Percentiles rank a stretch among this genome's conserved stretches.
Conservation (phyloP, 805 yeast genomes). For the Kuraishia hungarica region DNA sequence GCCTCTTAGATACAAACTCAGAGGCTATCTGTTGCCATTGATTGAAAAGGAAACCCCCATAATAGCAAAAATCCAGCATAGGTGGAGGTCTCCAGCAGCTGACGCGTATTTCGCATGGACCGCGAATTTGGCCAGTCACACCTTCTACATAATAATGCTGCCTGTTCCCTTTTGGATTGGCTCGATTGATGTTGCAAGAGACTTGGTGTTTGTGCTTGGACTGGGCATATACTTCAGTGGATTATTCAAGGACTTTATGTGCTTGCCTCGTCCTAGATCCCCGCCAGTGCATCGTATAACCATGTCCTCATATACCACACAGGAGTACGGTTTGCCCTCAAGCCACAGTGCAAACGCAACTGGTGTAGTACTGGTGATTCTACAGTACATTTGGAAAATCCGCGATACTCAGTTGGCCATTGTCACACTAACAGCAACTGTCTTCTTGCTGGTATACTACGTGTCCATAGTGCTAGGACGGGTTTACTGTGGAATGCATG, state of each 20-base stretch:
- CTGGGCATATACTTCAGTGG: conserved; percentile 72
- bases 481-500: conserved; percentile 96
- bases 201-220: conserved; percentile 50
- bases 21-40: conserved; percentile 45
- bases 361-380: conserved; percentile 54
- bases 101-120: conserved; percentile 81
- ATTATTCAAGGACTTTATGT: conserved; percentile 69
- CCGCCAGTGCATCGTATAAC: conserved; percentile 91
- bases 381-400: conserved; percentile 14
- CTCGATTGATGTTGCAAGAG: conserved; percentile 44
- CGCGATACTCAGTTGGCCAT: background rate
- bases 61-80: conserved; percentile 48
- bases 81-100: conserved; percentile 35
- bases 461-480: conserved; percentile 69
- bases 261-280: conserved; percentile 86
- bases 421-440: conserved; percentile 4
- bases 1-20: conserved; percentile 41
- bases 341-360: conserved; percentile 95
- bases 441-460: conserved; percentile 34
- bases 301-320: conserved; percentile 81
- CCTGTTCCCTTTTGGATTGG: conserved; percentile 88
- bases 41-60: conserved; percentile 58
- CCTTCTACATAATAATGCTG: conserved; percentile 83
- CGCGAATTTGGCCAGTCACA: conserved; percentile 87
- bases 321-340: conserved; percentile 93